Conservation (phyloP, 2,329 filamentous ascomycete species). For the Daldinia sp. region DNA sequence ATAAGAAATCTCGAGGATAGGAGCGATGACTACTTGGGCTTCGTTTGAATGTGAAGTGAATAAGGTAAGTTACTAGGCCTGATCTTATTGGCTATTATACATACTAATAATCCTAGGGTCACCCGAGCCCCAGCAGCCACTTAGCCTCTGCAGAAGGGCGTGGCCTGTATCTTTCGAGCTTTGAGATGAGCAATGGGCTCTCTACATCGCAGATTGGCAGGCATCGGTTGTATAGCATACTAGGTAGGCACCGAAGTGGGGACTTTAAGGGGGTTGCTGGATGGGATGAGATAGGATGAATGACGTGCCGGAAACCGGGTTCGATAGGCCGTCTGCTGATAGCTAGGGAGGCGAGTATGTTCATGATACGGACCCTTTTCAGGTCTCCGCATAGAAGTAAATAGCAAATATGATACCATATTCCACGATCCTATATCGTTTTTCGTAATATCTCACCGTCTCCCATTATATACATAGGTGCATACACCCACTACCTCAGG, state of each 20-base stretch:
- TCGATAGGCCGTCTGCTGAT: neutral
- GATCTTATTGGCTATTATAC: neutral
- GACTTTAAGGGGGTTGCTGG: neutral
- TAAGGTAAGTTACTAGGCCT: neutral
- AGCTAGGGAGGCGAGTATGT: neutral
- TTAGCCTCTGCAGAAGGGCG: neutral
- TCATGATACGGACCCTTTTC: neutral
- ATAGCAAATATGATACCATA: neutral
- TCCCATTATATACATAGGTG: neutral
- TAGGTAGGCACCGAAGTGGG: neutral
- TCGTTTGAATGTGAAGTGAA: neutral
- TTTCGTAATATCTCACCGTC: neutral
- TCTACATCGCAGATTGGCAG: neutral
- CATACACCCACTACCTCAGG: neutral
- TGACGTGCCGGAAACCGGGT: neutral
- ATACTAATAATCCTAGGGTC: neutral
- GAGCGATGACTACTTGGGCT: neutral
- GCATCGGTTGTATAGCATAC: neutral
- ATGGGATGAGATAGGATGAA: neutral
- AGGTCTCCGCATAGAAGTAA: neutral
- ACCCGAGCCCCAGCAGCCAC: neutral
- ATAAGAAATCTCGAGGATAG: neutral
- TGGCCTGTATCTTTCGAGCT: neutral
- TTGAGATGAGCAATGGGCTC: neutral
- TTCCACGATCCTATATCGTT: neutral